A percentile compares a stretch with the other conserved stretches of the same genome.
Evolutionary conservation across 257 asterid species (phyloP).

Genomic region (Solanum neorickii): DNA sequence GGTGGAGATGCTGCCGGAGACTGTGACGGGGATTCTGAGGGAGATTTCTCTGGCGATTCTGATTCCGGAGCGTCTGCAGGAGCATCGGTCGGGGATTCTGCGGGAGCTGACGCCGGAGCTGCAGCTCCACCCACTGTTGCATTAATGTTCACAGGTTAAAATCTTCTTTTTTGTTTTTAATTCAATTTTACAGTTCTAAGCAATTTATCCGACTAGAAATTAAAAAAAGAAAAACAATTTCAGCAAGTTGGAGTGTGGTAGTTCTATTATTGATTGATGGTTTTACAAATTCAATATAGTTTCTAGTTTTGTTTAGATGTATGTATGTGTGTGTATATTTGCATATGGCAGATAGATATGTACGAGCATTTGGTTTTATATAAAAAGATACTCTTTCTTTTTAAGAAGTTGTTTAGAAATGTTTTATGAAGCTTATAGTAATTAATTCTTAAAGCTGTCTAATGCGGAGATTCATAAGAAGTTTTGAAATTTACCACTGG

Average conservation of each 20-base stretch:
- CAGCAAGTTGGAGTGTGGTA: neutral
- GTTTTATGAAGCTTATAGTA: neutral
- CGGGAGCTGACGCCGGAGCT: neutral
- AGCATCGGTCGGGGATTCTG: neutral
- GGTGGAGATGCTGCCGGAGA: neutral
- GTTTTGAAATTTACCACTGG: conserved; percentile 6
- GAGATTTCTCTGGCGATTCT: neutral
- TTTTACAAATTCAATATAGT: neutral
- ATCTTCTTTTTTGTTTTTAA: neutral
- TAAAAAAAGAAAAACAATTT: neutral
- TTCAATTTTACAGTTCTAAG: neutral
- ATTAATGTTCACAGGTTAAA: neutral
- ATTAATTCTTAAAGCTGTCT: neutral
- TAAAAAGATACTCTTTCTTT: neutral
- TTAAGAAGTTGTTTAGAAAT: neutral
- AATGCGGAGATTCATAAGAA: neutral
- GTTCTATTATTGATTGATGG: neutral
- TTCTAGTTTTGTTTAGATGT: neutral
- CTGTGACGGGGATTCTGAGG: neutral
- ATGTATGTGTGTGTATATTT: neutral
- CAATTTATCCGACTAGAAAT: neutral
- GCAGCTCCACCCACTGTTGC: neutral
- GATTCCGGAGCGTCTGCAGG: neutral
- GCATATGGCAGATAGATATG: neutral
- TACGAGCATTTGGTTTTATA: neutral